phyloP scores from a whole-genome alignment of 2,329 filamentous ascomycete species.

The Hypoxylon rubiginosum region DNA sequence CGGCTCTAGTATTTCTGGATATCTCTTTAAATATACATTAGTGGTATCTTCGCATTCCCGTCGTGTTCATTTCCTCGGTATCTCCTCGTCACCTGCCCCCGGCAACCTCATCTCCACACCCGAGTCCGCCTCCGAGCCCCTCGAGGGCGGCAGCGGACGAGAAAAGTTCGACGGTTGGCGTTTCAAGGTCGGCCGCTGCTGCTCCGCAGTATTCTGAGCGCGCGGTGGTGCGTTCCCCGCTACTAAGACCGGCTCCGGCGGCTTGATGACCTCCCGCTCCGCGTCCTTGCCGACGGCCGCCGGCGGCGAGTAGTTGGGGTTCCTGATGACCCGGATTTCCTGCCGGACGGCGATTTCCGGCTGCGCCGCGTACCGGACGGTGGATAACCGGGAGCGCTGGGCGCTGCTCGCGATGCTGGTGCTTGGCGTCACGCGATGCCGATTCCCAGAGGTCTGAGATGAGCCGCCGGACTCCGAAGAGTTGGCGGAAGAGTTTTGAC shows the following conservation, averaged over 20 bases:
- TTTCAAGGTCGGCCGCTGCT: slow-evolving; percentile 9
- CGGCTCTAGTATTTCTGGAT: not conserved
- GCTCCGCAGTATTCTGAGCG: slow-evolving; percentile 21
- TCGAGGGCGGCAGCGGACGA: slow-evolving; percentile 38
- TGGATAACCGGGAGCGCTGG: slow-evolving; percentile 46
- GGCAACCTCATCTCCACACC: slow-evolving; percentile 36
- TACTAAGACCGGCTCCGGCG: slow-evolving; percentile 37
- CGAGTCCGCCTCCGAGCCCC: slow-evolving; percentile 22
- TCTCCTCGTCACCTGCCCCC: slow-evolving; percentile 20
- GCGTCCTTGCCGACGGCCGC: slow-evolving; percentile 7
- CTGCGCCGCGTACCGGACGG: slow-evolving; percentile 47
- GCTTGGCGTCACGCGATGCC: slow-evolving; percentile 39
- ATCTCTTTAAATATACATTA: slow-evolving; percentile 33
- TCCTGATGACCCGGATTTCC: slow-evolving; percentile 43
- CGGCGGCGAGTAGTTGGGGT: slow-evolving; percentile 42
- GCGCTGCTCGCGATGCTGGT: slow-evolving; percentile 46
- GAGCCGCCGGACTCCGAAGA: slow-evolving; percentile 14
- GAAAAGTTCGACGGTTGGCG: slow-evolving; percentile 48
- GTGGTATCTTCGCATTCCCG: not conserved
- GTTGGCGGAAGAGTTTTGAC: slow-evolving; percentile 18
- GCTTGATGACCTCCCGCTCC: slow-evolving; percentile 11
- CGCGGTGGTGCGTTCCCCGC: slow-evolving; percentile 29
- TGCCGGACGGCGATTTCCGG: slow-evolving; percentile 49
- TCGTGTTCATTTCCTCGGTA: slow-evolving; percentile 1
- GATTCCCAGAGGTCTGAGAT: slow-evolving; percentile 14